These are phyloP conservation scores for Adansonia digitata DNA, from an alignment of 345 rosid species.

Conservation along the genomic window DNA sequence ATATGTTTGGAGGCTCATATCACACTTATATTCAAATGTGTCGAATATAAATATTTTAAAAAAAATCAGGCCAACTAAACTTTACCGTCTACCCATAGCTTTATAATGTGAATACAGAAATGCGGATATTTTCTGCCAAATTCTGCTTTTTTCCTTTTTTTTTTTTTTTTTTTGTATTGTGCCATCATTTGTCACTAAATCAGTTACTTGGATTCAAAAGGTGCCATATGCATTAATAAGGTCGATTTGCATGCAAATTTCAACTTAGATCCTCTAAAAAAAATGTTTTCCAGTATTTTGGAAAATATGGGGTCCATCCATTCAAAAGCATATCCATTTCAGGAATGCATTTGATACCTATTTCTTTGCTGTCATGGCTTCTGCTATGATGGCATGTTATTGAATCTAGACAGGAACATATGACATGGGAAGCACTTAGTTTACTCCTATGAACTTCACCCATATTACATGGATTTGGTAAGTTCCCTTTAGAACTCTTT, in stretches of 20 bases:
- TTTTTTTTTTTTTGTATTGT: not conserved
- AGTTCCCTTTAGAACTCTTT: not conserved
- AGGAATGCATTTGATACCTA: not conserved
- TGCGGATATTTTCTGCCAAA: not conserved
- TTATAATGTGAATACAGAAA: not conserved
- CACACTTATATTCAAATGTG: too few relatives aligned
- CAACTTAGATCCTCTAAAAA: not conserved
- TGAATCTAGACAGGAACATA: not conserved
- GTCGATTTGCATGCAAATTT: not conserved
- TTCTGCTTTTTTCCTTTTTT: too few relatives aligned
- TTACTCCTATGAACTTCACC: not conserved
- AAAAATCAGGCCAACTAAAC: too few relatives aligned
- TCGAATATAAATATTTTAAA: too few relatives aligned
- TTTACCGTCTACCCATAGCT: not conserved
- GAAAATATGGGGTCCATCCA: not conserved
- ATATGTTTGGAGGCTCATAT: too few relatives aligned
- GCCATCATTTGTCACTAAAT: not conserved
- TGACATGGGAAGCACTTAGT: not conserved
- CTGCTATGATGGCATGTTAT: not conserved
- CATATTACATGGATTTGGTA: not conserved
- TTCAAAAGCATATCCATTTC: not conserved
- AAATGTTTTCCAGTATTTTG: not conserved
- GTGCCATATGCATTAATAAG: not conserved
- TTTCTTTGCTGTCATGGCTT: not conserved
- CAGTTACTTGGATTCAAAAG: not conserved